Evolutionary conservation across 495 filamentous ascomycete species (phyloP).

Genomic region (Aspergillus kassunensis): DNA sequence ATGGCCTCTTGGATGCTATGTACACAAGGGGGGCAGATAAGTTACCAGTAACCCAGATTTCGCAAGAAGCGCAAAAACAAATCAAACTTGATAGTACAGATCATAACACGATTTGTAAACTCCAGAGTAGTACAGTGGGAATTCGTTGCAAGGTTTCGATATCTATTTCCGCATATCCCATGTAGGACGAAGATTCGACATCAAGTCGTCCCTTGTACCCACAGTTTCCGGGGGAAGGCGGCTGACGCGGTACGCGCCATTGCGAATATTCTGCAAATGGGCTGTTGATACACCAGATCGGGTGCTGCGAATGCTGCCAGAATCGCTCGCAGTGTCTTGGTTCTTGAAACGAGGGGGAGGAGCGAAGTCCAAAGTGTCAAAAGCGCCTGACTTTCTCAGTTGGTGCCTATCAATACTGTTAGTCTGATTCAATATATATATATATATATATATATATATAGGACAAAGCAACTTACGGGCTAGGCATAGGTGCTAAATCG

Average conservation of each 20-base stretch:
- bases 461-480: conserved; percentile 67
- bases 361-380: conserved; percentile 91
- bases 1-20: conserved; percentile 17
- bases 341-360: conserved; percentile 82
- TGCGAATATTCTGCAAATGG: conserved; percentile 74
- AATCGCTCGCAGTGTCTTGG: conserved; percentile 67
- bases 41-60: conserved; percentile 23
- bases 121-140: conserved; percentile 27
- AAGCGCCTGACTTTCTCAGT: conserved; percentile 85
- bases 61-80: conserved; percentile 21
- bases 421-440: conserved; percentile 20
- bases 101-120: conserved; percentile 30
- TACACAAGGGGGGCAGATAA: conserved; percentile 14
- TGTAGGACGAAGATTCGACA: conserved; percentile 65
- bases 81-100: conserved; percentile 24
- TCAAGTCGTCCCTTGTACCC: conserved; percentile 72
- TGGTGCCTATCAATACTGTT: conserved; percentile 55
- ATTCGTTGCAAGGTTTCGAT: conserved; percentile 27
- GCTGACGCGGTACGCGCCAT: conserved; percentile 86
- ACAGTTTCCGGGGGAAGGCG: conserved; percentile 78
- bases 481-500: conserved; percentile 79
- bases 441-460: not conserved
- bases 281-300: conserved; percentile 69
- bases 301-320: conserved; percentile 86
- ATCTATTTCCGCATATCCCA: conserved; percentile 60